Conservation (phyloP, 805 yeast species). For the Candida multigemmis region DNA sequence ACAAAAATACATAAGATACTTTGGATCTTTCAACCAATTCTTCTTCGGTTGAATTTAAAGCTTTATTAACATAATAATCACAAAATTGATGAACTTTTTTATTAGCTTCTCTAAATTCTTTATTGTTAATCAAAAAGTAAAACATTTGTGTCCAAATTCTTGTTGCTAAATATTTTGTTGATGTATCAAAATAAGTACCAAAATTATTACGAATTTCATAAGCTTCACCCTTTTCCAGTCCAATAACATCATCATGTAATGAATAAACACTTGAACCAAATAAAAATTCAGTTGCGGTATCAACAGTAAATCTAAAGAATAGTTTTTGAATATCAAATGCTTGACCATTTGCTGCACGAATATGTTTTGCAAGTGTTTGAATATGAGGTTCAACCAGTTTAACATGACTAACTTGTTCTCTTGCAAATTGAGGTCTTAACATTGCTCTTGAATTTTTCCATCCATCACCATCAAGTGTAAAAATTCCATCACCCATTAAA, state of each 20-base stretch:
- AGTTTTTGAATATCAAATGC: conserved; percentile 21
- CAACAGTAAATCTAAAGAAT: conserved; percentile 23
- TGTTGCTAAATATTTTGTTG: conserved; percentile 23
- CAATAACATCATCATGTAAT: conserved; percentile 18
- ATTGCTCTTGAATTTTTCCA: conserved; percentile 28
- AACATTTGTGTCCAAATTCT: conserved; percentile 21
- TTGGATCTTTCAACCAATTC: conserved; percentile 18
- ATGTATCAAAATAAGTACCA: conserved; percentile 23
- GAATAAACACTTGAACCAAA: conserved; percentile 25
- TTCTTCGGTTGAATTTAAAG: conserved; percentile 15
- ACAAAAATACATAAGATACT: conserved; percentile 28
- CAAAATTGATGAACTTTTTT: conserved; percentile 23
- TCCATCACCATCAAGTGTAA: conserved; percentile 24
- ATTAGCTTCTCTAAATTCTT: conserved; percentile 20
- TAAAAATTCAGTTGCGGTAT: conserved; percentile 28
- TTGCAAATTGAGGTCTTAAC: conserved; percentile 25
- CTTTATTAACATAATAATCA: conserved; percentile 19
- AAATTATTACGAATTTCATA: conserved; percentile 20
- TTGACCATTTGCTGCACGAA: conserved; percentile 11
- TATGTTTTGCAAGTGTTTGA: conserved; percentile 13
- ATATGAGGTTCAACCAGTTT: conserved; percentile 18
- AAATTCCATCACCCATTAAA: conserved; percentile 25
- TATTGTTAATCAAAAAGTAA: conserved; percentile 14
- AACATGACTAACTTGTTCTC: conserved; percentile 23
- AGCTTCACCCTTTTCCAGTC: conserved; percentile 19